These are phyloP conservation scores for Nothophytophthora sp. DNA, from an alignment of 352 stramenopile species.

Conservation along the genomic window DNA sequence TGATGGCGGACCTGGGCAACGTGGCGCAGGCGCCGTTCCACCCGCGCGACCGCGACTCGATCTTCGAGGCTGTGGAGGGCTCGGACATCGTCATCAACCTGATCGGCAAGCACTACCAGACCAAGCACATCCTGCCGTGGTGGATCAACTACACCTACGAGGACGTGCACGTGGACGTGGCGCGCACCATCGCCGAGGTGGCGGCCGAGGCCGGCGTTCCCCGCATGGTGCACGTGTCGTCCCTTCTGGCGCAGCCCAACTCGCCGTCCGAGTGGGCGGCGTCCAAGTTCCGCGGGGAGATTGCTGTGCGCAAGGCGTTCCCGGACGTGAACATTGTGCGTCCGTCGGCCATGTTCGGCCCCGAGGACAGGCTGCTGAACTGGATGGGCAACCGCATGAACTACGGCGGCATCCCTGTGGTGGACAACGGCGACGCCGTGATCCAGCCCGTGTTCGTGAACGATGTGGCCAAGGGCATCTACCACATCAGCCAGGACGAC, in stretches of 20 bases:
- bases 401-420: conserved; percentile 84
- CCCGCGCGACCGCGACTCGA: conserved; percentile 92
- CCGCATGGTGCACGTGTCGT: conserved; percentile 84
- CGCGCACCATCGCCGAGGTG: conserved; percentile 80
- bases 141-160: conserved; percentile 96
- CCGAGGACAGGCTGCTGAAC: conserved; percentile 96
- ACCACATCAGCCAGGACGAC: conserved; percentile 74
- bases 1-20: conserved; percentile 94
- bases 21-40: conserved; percentile 80
- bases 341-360: conserved; percentile 94
- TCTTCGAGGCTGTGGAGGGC: conserved; percentile 90
- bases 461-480: conserved; percentile 81
- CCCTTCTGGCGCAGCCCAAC: conserved; percentile 79
- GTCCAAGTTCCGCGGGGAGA: conserved; percentile 87
- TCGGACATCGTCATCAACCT: conserved; percentile 98
- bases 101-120: conserved; percentile 98
- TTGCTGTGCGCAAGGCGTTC: conserved; percentile 92
- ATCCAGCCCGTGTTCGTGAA: conserved; percentile 93
- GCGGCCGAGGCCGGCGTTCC: conserved; percentile 76
- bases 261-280: conserved; percentile 81
- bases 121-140: conserved; percentile 92
- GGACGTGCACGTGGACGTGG: conserved; percentile 95
- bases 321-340: conserved; percentile 96
- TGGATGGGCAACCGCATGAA: conserved; percentile 83
- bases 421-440: conserved; percentile 93